A percentile compares a stretch with the other conserved stretches of the same genome.
phyloP scores from a whole-genome alignment of 768 basidiomycete genomes.

The Sporobolomyces pararoseus region DNA sequence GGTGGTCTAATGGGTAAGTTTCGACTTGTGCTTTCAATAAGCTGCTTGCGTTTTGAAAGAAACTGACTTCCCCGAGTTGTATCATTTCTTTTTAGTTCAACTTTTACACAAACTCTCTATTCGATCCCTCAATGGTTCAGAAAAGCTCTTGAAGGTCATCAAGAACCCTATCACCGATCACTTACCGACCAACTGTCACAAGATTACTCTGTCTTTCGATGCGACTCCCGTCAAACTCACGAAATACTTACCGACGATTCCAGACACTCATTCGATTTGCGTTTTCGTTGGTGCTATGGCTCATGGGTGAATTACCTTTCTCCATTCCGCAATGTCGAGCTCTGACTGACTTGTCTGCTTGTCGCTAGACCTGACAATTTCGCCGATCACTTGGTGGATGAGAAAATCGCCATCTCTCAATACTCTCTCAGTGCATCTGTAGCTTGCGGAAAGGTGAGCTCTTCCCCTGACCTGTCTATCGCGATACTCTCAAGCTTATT shows the following conservation, averaged over 20 bases:
- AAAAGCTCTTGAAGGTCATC: conserved; percentile 94
- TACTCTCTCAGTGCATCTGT: conserved; percentile 68
- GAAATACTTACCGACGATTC: conserved; percentile 75
- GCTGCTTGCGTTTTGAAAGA: too few relatives aligned
- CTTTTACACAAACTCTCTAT: conserved; percentile 93
- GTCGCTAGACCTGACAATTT: conserved; percentile 71
- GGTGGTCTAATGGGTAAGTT: conserved; percentile 90
- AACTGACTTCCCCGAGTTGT: too few relatives aligned
- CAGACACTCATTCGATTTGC: conserved; percentile 80
- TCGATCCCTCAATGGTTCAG: conserved; percentile 89
- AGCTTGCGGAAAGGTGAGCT: conserved; percentile 85
- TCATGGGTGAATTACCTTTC: conserved; percentile 59
- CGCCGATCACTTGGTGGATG: conserved; percentile 88
- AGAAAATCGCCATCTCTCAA: conserved; percentile 94
- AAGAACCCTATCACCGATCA: conserved; percentile 97
- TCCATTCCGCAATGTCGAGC: not conserved
- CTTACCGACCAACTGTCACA: conserved; percentile 88
- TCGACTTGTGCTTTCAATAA: too few relatives aligned
- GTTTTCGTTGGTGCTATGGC: conserved; percentile 99
- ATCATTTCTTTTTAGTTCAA: too few relatives aligned
- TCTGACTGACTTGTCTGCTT: not conserved
- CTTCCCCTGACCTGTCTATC: conserved; percentile 20
- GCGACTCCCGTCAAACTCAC: conserved; percentile 76
- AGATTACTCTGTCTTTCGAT: conserved; percentile 91
- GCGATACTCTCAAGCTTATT: not conserved